These are phyloP conservation scores for Papiliotrema terrestris DNA, from an alignment of 1,284 basidiomycete genomes.

Conservation along the genomic window DNA sequence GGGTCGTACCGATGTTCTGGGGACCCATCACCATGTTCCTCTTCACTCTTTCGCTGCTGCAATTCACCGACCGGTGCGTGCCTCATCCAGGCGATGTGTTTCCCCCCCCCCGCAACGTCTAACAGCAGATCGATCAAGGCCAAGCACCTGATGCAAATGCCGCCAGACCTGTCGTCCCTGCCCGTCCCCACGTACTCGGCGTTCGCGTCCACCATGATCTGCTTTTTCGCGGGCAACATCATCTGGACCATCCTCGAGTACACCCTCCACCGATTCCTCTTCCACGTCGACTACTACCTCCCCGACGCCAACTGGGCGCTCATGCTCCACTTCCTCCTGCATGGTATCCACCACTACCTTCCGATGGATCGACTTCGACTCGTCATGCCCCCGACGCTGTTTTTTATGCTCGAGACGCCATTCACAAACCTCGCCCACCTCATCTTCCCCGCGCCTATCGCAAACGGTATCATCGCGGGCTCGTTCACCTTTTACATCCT, in stretches of 20 bases:
- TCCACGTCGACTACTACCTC: slow-evolving; percentile 89
- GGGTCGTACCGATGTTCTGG: slow-evolving; percentile 90
- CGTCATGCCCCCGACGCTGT: slow-evolving; percentile 94
- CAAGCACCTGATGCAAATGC: slow-evolving; percentile 28
- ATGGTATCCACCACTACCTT: slow-evolving; percentile 96
- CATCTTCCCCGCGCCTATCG: slow-evolving; percentile 77
- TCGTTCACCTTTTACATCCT: slow-evolving; percentile 85
- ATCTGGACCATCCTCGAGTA: slow-evolving; percentile 98
- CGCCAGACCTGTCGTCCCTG: slow-evolving; percentile 23
- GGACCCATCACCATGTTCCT: slow-evolving; percentile 80
- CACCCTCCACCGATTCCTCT: slow-evolving; percentile 91
- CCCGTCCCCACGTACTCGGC: slow-evolving; percentile 28
- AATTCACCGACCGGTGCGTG: slow-evolving; percentile 61
- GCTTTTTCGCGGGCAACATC: slow-evolving; percentile 76
- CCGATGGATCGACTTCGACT: slow-evolving; percentile 94
- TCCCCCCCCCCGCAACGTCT: not conserved
- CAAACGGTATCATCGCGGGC: slow-evolving; percentile 91
- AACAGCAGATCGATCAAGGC: slow-evolving; percentile 32
- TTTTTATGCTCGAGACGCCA: slow-evolving; percentile 72
- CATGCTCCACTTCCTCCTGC: slow-evolving; percentile 86
- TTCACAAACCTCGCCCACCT: slow-evolving; percentile 83
- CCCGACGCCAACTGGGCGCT: slow-evolving; percentile 80
- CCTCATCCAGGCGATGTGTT: not conserved
- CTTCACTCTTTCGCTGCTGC: slow-evolving; percentile 71
- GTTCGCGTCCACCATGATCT: slow-evolving; percentile 55